Base-by-base conservation (phyloP, 345 rosid species). In the Corchorus capsularis region DNA sequence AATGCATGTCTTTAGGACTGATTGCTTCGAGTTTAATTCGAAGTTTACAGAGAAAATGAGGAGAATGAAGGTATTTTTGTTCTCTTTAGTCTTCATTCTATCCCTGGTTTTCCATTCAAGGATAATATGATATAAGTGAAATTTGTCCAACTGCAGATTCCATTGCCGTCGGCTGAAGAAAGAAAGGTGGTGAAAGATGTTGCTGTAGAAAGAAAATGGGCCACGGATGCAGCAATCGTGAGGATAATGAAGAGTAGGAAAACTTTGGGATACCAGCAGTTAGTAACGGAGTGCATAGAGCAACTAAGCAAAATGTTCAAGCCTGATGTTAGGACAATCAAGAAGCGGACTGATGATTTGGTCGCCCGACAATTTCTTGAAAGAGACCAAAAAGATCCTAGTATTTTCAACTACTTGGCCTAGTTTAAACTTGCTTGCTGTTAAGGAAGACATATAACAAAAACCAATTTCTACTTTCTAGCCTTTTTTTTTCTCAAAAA, bases 191-290 rank as follows among this genome's bases (percentile, higher is more conserved):
- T 79, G 17, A 69, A 81, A 83, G 86, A 86, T 69, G 85, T 83
- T 45, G 83, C 77, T 43, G 80, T 78, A 50, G 86, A 86, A 13
- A 75, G 89, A 50, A 76, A 80, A 14, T 79, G 76, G 72, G 80
- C 83, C 6, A 83, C 85, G 39, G 88, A 83, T 20, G 83, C 90
- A 15, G 82, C 90, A 12, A 67, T 85, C 57, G 84, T 85, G 74
- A 84, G 87, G 11, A 87, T 87, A 49, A 85, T 87, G 90, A 85
- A 87, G 83, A 81, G 86, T 57, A 77, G 85, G 55, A 85, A 87
- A 75, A 80, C 80, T 16, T 77, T 87, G 68, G 82, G 83, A 32
- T 65, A 83, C 62, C 90, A 87, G 15, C 84, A 83, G 64, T 66
- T 87, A 57, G 72, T 85, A 16, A 39, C 76, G 63, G 86, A 84